phyloP scores from a whole-genome alignment of 2,329 filamentous ascomycete genomes.

The Exserohilum rostratum region DNA sequence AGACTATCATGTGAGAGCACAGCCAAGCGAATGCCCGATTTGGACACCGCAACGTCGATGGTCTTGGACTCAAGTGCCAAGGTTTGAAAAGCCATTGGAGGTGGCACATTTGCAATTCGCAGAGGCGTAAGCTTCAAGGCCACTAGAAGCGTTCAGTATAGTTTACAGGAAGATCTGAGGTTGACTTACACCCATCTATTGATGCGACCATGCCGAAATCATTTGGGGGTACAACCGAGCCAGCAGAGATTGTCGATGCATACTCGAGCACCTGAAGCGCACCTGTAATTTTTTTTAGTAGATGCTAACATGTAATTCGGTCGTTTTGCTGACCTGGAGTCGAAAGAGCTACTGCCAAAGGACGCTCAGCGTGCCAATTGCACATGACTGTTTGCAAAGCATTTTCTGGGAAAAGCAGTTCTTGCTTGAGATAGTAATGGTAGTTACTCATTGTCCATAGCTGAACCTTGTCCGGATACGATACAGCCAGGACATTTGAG shows the following conservation, averaged over 20 bases:
- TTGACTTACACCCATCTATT: slow-evolving; percentile 73
- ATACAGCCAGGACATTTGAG: slow-evolving; percentile 87
- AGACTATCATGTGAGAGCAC: slow-evolving; percentile 72
- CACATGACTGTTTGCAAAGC: slow-evolving; percentile 21
- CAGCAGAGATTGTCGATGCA: slow-evolving; percentile 69
- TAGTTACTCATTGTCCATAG: slow-evolving; percentile 98
- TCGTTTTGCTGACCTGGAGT: slow-evolving; percentile 29
- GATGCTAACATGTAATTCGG: background rate
- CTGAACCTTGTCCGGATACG: slow-evolving; percentile 75
- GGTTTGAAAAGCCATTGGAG: slow-evolving; percentile 88
- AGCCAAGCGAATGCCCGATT: slow-evolving; percentile 59
- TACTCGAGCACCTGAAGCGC: slow-evolving; percentile 67
- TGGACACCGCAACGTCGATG: slow-evolving; percentile 74
- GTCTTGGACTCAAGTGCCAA: slow-evolving; percentile 66
- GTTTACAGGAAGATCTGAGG: slow-evolving; percentile 2
- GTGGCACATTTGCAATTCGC: slow-evolving; percentile 81
- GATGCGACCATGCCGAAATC: slow-evolving; percentile 83
- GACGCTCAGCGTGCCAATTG: slow-evolving; percentile 84
- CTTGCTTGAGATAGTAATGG: slow-evolving; percentile 96
- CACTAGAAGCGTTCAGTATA: slow-evolving; percentile 42
- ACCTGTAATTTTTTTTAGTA: slow-evolving; percentile 34
- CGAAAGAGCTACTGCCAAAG: slow-evolving; percentile 69
- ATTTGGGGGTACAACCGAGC: slow-evolving; percentile 71
- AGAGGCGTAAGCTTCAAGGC: slow-evolving; percentile 84
- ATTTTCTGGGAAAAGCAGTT: slow-evolving; percentile 58